Evolutionary conservation across 768 basidiomycete genomes (phyloP), one percentile per base, ranked within the genome.

Genomic region (Pleurotus cornucopiae): DNA sequence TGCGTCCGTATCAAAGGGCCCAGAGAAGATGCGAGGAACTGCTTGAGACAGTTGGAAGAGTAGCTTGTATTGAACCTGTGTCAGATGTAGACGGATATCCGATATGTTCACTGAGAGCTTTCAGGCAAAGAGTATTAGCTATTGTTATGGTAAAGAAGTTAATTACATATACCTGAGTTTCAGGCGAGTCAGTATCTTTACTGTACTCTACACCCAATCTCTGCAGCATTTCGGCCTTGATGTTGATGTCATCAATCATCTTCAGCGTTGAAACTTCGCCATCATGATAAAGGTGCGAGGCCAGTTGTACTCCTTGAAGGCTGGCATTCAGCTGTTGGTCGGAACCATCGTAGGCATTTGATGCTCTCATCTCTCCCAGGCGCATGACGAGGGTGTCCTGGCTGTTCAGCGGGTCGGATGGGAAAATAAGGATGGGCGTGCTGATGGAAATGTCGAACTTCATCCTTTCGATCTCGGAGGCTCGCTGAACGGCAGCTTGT

Each of bases 401-500:
- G 6, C 86, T 85, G 5, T 66, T 70, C 2, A 77, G 69, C 2
- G 86, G 75, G 64, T 89, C 77, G 6, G 83, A 80, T 9, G 97
- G 97, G 65, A 98, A 86, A 21, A 96, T 76, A 46, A 98, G 68
- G 61, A 99, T 98, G 0, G 97, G 97, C 0, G 94, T 88, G 71
- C 89, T 92, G 65, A 98, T 76, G 21, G 86, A 84, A n/a, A 98
- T 68, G 57, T 93, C 83, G 71, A 94, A 98, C 68, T 91, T 84
- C 90, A 98, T 94, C 51, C 86, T 83, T 62, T 91, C 87, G n/a
- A 95, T 89, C 68, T 91, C 91, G n/a, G 92, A 85, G 4, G 94
- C 97, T 47, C 82, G 79, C 67, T 98, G 92, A 21, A 91, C 94
- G 39, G 97, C 97, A 18, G 84, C 96, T 66, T 91, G 86, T 2